Base-by-base conservation (phyloP, 2,329 filamentous ascomycete species). In the Diplodia scrobiculata region DNA sequence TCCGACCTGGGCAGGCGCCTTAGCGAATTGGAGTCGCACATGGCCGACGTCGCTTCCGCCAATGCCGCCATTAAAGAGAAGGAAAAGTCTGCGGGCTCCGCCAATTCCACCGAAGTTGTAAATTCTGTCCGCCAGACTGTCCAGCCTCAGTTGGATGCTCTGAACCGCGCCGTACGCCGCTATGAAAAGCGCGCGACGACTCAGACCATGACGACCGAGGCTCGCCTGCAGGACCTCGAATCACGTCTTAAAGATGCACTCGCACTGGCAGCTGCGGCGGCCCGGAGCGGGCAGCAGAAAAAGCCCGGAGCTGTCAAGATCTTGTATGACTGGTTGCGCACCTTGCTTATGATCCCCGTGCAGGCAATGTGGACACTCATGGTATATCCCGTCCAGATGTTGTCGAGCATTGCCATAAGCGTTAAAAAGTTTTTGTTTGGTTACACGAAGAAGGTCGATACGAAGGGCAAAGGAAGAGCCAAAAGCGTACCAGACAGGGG, bases 151-250 rank as follows among this genome's bases (percentile, higher is more conserved):
- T 83, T 98, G 5, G 93, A 97, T 72, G 91, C 92, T 0, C 81
- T 98, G 36, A 95, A 92, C 71, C 88, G 94, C 55, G 93, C 94
- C 3, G 90, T 98, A 52, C 86, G 94, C 21, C 87, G 92, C 41
- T 97, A 97, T 72, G 94, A 98, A 79, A 97, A 96, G 79, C 91
- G 92, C 72, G 87, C 90, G 4, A 89, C 89, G 0, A 82, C 93
- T 7, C 84, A 92, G 32, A 85, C 90, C 10, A 84, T 89, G 65
- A 89, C 94, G 73, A 91, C 88, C 2, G 92, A 97, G 69, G 85
- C 87, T 9, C 86, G 90, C 27, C 85, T 97, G 67, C 84, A 86
- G 48, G 84, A 87, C 21, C 81, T 97, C 4, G 90, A 96, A 69
- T 81, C 82, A 0, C 84, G 89, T 41, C 77, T 96, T 14, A 86